phyloP scores from a whole-genome alignment of 2,329 filamentous ascomycete species.

The Trichophyton equinum region DNA sequence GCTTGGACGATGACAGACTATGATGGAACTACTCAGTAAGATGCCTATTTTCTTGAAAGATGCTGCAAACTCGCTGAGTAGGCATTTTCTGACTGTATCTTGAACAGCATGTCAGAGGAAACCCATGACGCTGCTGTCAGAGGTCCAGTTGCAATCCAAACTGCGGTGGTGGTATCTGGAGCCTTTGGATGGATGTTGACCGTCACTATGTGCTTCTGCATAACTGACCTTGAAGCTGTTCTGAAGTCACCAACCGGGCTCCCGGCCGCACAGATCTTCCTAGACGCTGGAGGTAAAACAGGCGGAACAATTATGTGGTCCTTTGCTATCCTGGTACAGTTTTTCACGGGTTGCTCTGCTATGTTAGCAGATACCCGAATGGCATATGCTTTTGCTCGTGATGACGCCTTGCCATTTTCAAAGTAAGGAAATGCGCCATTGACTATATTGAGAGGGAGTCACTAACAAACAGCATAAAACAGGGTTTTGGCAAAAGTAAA shows the following conservation, averaged over 20 bases:
- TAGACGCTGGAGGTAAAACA: constrained; percentile 45
- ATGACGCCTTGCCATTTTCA: constrained; percentile 50
- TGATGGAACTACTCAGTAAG: constrained; percentile 52
- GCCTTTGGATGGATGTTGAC: constrained; percentile 50
- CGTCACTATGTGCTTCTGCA: constrained; percentile 51
- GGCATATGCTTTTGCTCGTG: constrained; percentile 49
- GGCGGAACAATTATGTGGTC: constrained; percentile 51
- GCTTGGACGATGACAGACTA: constrained; percentile 55
- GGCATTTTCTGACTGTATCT: too few relatives aligned
- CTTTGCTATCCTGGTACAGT: constrained; percentile 51
- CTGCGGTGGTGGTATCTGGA: constrained; percentile 48
- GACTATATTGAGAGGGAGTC: not conserved
- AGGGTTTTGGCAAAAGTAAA: constrained; percentile 45
- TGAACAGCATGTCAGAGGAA: constrained; percentile 51
- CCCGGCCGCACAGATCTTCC: constrained; percentile 47
- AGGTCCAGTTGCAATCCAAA: constrained; percentile 48
- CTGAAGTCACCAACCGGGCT: constrained; percentile 47
- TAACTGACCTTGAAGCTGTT: constrained; percentile 45
- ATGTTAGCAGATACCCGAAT: constrained; percentile 53
- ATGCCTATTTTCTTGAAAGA: constrained; percentile 8
- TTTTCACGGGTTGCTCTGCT: constrained; percentile 52
- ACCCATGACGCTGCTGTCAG: constrained; percentile 50
- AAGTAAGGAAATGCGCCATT: constrained; percentile 24
- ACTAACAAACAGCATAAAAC: constrained; percentile 3
- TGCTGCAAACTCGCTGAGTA: too few relatives aligned